Evolutionary conservation across 306 rosid genomes (phyloP).

Genomic region (Potentilla sterilis): DNA sequence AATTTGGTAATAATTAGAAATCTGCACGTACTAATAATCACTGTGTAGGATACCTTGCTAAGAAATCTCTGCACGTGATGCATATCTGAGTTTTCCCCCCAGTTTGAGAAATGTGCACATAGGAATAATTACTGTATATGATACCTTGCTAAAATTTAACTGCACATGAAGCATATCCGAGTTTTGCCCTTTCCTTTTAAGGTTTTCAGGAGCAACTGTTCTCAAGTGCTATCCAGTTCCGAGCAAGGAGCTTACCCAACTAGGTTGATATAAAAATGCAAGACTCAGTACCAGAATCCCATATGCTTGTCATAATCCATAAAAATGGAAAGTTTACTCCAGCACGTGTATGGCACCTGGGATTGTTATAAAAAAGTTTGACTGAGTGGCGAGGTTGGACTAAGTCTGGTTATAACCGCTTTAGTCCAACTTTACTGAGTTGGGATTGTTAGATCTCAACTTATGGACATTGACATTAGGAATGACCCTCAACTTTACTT

Average conservation of each 20-base stretch:
- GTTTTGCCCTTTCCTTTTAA: neutral
- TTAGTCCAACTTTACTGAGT: too few relatives aligned
- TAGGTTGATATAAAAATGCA: neutral
- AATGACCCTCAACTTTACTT: neutral
- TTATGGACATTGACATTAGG: neutral
- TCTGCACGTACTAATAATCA: neutral
- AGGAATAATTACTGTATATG: neutral
- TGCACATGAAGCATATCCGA: neutral
- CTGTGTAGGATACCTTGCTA: neutral
- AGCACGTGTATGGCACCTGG: neutral
- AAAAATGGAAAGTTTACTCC: neutral
- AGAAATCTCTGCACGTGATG: neutral
- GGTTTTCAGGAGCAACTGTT: neutral
- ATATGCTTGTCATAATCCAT: neutral
- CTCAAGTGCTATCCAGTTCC: neutral
- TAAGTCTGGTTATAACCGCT: neutral
- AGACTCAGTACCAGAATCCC: neutral
- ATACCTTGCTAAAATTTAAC: neutral
- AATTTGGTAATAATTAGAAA: neutral
- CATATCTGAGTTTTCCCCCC: neutral
- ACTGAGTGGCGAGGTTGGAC: neutral
- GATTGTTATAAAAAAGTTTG: neutral
- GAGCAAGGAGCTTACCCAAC: neutral
- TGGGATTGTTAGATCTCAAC: neutral
- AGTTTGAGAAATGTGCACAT: neutral